Percentiles rank a stretch among this genome's conserved stretches.
phyloP scores from a whole-genome alignment of 2,329 filamentous ascomycete species.

The Nannizzia gypsea region DNA sequence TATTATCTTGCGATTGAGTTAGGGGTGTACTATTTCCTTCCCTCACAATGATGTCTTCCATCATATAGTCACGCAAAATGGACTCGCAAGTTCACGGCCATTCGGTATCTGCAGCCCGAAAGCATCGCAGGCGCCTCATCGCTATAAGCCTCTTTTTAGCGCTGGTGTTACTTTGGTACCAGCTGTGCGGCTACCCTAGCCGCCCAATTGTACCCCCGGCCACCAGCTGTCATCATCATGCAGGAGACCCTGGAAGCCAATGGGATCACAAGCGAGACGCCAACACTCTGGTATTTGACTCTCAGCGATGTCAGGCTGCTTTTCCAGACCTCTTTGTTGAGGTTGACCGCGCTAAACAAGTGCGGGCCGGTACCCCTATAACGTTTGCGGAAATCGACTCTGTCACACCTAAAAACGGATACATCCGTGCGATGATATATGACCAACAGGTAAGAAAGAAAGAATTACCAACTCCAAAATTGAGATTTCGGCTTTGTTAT shows the following conservation, averaged over 20 bases:
- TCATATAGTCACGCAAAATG: neutral
- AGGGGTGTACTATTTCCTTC: neutral
- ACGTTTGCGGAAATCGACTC: constrained; percentile 27
- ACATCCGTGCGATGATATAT: constrained; percentile 28
- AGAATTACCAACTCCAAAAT: no score
- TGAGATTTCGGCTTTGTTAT: no score
- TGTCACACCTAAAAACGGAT: constrained; percentile 23
- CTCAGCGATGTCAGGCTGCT: constrained; percentile 28
- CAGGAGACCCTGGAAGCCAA: neutral
- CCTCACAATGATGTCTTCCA: neutral
- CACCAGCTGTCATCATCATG: neutral
- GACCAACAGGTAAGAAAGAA: constrained; percentile 25
- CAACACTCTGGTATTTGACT: constrained; percentile 27
- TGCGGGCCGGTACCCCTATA: constrained; percentile 21
- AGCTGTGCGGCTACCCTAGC: neutral
- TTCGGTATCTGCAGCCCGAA: neutral
- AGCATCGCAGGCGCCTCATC: neutral
- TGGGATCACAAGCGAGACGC: constrained; percentile 20
- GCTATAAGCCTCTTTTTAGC: neutral
- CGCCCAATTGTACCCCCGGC: neutral
- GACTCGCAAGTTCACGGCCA: neutral
- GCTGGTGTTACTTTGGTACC: constrained; percentile 1
- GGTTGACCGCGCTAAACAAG: constrained; percentile 23
- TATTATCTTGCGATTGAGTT: neutral
- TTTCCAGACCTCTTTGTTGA: constrained; percentile 32